Conservation (phyloP, 169 alveolate genomes). For the Toxoplasma gondii region DNA sequence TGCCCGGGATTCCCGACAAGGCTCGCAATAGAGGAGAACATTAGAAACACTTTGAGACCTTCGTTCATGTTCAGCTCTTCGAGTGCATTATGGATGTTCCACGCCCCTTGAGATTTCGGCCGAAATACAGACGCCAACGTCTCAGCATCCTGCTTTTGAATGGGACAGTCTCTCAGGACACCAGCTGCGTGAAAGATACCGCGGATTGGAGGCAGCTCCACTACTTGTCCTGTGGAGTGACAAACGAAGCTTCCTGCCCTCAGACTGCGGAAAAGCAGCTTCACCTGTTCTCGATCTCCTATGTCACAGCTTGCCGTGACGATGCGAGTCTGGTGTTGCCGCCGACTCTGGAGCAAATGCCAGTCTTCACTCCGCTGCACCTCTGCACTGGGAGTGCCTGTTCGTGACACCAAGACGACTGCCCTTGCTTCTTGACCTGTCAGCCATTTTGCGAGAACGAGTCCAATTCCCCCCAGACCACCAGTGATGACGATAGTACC, state of each 20-base stretch:
- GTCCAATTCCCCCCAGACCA: conserved; percentile 74
- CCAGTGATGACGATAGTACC: conserved; percentile 62
- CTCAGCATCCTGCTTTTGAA: conserved; percentile 41
- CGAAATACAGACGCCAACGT: conserved; percentile 54
- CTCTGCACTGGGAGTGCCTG: conserved; percentile 63
- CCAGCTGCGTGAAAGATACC: conserved; percentile 74
- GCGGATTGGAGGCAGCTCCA: background rate
- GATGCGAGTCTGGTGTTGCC: background rate
- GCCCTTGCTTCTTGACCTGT: conserved; percentile 76
- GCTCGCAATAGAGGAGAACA: conserved; percentile 76
- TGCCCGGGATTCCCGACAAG: conserved; percentile 78
- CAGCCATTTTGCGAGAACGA: conserved; percentile 76
- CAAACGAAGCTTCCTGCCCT: background rate
- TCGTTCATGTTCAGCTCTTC: conserved; percentile 5
- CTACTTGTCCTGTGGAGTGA: background rate
- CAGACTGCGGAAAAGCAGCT: background rate
- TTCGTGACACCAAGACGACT: conserved; percentile 71
- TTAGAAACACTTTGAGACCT: conserved; percentile 62
- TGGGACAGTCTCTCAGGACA: conserved; percentile 57
- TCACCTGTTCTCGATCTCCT: background rate
- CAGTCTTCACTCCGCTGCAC: conserved; percentile 49
- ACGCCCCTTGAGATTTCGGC: conserved; percentile 76
- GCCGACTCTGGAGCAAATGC: conserved; percentile 36
- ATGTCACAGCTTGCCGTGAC: background rate
- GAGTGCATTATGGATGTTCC: conserved; percentile 66